Percentiles rank a stretch among this genome's conserved stretches.
Evolutionary conservation across 495 filamentous ascomycete genomes (phyloP).

Genomic region (Trichocladium antarcticum): DNA sequence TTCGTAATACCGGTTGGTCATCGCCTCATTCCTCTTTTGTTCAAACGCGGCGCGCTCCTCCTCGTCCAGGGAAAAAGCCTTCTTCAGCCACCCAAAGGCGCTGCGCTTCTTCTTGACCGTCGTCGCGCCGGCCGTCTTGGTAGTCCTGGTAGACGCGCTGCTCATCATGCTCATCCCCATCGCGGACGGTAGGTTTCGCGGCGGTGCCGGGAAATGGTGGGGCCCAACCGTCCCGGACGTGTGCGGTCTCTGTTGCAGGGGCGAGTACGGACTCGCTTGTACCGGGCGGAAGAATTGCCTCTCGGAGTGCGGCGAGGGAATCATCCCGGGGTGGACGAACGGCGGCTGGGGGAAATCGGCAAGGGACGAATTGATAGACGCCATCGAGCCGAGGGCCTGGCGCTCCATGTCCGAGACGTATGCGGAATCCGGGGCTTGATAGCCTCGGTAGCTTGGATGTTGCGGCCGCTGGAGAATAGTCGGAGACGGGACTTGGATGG

Average conservation of each 20-base stretch:
- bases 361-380: conserved; percentile 20
- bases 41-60: conserved; percentile 45
- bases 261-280: conserved; percentile 44
- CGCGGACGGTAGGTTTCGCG: conserved; percentile 36
- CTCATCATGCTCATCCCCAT: conserved; percentile 45
- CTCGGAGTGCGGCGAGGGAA: conserved; percentile 42
- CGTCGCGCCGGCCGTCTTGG: conserved; percentile 21
- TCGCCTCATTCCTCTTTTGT: conserved; percentile 30
- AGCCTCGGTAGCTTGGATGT: conserved; percentile 19
- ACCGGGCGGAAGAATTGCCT: conserved; percentile 44
- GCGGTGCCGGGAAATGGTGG: conserved; percentile 20
- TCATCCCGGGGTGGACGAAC: conserved; percentile 24
- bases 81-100: conserved; percentile 49
- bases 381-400: conserved; percentile 22
- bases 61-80: conserved; percentile 46
- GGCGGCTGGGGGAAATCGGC: conserved; percentile 30
- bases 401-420: conserved; percentile 44
- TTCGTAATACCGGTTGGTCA: conserved; percentile 34
- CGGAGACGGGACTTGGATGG: conserved; percentile 35
- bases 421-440: conserved; percentile 40
- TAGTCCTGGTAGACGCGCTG: conserved; percentile 29
- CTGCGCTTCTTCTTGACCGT: conserved; percentile 48
- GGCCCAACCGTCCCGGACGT: conserved; percentile 33
- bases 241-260: conserved; percentile 45
- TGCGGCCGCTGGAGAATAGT: conserved; percentile 22